Conservation (phyloP, 192 early-diverging fungal species). For the Coemansia javaensis region DNA sequence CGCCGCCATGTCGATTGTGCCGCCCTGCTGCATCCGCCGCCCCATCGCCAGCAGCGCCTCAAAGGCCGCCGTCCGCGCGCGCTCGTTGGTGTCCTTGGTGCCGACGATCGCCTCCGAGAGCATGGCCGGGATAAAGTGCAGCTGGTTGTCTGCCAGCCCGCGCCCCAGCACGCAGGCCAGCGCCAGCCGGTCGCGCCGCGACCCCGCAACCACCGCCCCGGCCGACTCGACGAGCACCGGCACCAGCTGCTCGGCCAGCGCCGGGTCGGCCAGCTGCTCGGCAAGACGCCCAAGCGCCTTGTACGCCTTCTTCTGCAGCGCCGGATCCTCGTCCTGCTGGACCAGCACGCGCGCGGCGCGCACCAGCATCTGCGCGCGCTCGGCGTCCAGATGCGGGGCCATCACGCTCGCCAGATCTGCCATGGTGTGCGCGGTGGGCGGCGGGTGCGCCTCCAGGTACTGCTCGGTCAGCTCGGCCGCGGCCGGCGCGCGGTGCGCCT, state of each 20-base stretch:
- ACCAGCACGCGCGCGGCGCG: conserved; percentile 42
- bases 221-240: conserved; percentile 74
- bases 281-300: conserved; percentile 64
- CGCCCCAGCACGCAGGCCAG: conserved; percentile 63
- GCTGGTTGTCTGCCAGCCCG: conserved; percentile 57
- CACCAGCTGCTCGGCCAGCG: conserved; percentile 60
- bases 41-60: conserved; percentile 87
- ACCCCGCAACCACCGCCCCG: conserved; percentile 57
- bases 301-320: conserved; percentile 94
- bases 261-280: conserved; percentile 25
- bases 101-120: conserved; percentile 88
- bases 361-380: conserved; percentile 59
- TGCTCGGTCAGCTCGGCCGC: conserved; percentile 50
- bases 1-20: conserved; percentile 41
- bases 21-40: conserved; percentile 77
- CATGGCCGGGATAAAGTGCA: conserved; percentile 82
- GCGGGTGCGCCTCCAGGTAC: conserved; percentile 52
- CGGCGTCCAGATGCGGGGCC: conserved; percentile 67
- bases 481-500: conserved; percentile 50
- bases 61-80: conserved; percentile 74
- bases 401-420: conserved; percentile 76
- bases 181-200: conserved; percentile 78
- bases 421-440: conserved; percentile 79
- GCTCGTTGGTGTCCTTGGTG: conserved; percentile 92
- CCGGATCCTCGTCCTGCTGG: conserved; percentile 61